phyloP scores from a whole-genome alignment of 345 rosid genomes.

The Lepidium didymum region DNA sequence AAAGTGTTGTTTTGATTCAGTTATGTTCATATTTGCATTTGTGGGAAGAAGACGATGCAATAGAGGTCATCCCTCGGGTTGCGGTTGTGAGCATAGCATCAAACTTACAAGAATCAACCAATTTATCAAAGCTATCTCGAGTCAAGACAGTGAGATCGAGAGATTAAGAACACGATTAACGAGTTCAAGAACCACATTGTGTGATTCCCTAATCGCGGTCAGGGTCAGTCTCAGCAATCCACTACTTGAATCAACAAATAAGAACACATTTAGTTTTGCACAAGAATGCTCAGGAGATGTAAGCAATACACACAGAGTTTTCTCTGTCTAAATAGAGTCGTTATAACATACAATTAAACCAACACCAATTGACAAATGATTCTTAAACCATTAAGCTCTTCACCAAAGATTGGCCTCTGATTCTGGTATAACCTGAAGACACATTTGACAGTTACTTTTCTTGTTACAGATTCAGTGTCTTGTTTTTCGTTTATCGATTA shows the following conservation, averaged over 20 bases:
- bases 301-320: neutral
- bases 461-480: neutral
- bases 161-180: neutral
- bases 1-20: neutral
- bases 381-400: neutral
- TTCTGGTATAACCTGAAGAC: neutral
- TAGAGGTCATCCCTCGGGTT: neutral
- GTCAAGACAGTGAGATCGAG: neutral
- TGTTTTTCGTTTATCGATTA: neutral
- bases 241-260: neutral
- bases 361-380: neutral
- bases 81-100: neutral
- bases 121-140: neutral
- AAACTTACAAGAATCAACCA: neutral
- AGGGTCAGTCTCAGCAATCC: neutral
- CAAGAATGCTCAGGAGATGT: neutral
- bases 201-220: neutral
- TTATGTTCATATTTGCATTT: neutral
- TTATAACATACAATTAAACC: neutral
- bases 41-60: neutral
- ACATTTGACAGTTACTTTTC: neutral
- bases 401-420: too few species aligned
- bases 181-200: neutral
- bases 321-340: neutral
- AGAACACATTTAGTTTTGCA: neutral